These are phyloP conservation scores for Penicillium herquei DNA, from an alignment of 495 filamentous ascomycete species.

Conservation along the genomic window DNA sequence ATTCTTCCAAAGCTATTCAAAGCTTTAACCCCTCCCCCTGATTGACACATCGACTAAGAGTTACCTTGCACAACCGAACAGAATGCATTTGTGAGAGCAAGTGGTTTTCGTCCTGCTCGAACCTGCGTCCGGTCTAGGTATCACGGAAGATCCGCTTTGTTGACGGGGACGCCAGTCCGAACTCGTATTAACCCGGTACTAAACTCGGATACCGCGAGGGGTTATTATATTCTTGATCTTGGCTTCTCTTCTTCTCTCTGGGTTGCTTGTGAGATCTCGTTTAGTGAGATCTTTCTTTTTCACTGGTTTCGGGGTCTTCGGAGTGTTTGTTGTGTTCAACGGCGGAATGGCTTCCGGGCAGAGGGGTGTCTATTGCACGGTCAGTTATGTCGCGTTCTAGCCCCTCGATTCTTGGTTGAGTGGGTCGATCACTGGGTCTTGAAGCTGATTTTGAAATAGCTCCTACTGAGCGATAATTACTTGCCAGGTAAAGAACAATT, in stretches of 20 bases:
- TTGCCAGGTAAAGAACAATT: constrained; percentile 65
- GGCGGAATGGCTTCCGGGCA: constrained; percentile 33
- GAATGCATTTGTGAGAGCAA: constrained; percentile 16
- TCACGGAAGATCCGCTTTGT: constrained; percentile 12
- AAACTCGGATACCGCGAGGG: no score
- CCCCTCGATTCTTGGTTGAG: background rate
- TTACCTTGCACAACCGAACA: constrained; percentile 15
- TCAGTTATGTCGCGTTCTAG: constrained; percentile 21
- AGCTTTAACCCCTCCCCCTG: background rate
- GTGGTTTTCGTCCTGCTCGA: constrained; percentile 21
- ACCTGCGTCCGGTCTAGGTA: constrained; percentile 27
- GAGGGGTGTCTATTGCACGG: constrained; percentile 58
- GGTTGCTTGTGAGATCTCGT: no score
- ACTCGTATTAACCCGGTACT: constrained; percentile 4
- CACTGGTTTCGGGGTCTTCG: no score
- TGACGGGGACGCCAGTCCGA: constrained; percentile 11
- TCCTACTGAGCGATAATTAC: constrained; percentile 87
- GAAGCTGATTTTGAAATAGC: constrained; percentile 49
- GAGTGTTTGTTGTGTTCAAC: constrained; percentile 2
- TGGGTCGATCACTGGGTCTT: background rate
- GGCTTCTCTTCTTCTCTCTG: no score
- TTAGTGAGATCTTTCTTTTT: no score
- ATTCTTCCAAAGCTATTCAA: background rate
- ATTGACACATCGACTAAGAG: constrained; percentile 8
- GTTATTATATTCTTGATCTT: no score